Percentiles rank a stretch among this genome's conserved stretches.
These are phyloP conservation scores for Colletotrichum spinosum DNA, from an alignment of 2,329 filamentous ascomycete genomes.

Conservation along the genomic window DNA sequence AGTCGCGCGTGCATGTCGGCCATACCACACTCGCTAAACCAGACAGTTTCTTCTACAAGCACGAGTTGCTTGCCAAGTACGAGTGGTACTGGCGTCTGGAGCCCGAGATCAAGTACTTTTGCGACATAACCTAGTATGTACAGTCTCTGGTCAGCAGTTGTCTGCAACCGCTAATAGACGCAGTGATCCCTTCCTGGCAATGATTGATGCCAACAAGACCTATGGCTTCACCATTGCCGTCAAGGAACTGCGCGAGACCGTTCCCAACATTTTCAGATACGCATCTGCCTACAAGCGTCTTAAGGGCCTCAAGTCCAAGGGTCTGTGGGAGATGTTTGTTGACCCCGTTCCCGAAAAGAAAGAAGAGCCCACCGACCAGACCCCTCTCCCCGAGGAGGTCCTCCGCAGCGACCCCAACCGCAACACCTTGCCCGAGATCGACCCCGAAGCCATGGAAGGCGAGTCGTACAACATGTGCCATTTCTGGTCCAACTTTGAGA, in stretches of 20 bases:
- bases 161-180: conserved; percentile 23
- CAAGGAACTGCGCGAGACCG: conserved; percentile 96
- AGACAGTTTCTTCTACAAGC: conserved; percentile 91
- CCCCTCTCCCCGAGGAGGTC: conserved; percentile 82
- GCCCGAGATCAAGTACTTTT: conserved; percentile 99
- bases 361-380: conserved; percentile 68
- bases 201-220: conserved; percentile 95
- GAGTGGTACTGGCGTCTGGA: conserved; percentile 99
- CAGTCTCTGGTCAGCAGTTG: neutral
- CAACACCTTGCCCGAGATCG: conserved; percentile 81
- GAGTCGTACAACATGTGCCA: conserved; percentile 99
- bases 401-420: conserved; percentile 79
- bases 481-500: conserved; percentile 99
- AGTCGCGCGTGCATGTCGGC: neutral
- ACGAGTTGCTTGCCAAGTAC: conserved; percentile 93
- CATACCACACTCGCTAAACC: conserved; percentile 20
- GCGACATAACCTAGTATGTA: conserved; percentile 94
- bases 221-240: conserved; percentile 99
- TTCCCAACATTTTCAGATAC: conserved; percentile 98
- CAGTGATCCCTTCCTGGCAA: conserved; percentile 94
- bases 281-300: conserved; percentile 97
- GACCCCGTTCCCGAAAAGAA: conserved; percentile 78
- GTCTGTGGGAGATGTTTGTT: conserved; percentile 98
- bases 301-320: conserved; percentile 90
- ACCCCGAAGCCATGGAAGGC: conserved; percentile 94